Base-by-base conservation (phyloP, 2,329 filamentous ascomycete species). In the Chaetomiaceae sp. region DNA sequence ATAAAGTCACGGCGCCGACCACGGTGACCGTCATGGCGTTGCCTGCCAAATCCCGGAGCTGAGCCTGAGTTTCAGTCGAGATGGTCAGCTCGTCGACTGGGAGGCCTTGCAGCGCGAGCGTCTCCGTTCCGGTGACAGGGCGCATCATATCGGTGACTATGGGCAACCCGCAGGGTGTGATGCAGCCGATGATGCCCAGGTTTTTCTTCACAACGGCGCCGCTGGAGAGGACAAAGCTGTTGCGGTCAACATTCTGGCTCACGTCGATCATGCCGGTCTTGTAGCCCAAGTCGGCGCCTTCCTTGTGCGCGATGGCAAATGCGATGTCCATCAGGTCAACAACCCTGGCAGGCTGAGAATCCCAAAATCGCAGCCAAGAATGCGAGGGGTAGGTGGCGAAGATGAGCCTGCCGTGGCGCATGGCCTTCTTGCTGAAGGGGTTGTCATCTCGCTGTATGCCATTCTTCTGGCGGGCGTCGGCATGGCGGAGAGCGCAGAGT, bases 11-110 rank as follows among this genome's bases (percentile, higher is more conserved):
- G 1, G 79, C 74, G 2, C 84, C 85, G 9, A 90, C 81, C 1
- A 90, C 85, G 0, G 87, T 86, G 0, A 81, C 82, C 1, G 80
- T 83, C 88, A 92, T 92, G 0, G 88, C 88, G 65, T 94, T 92
- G 0, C 88, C 88, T 2, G 86, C 86, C 2, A 92, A 71, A 58
- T 90, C 81, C 57, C 85, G 81, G 2, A 89, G 71, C 16, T 90
- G 72, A 1, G 70, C 67, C 42, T 84, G 74, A 0, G 75, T 78
- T 61, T 91, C 84, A 8, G 77, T 76, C 0, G 79, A 83, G n/a
- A 90, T 74, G 0, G 82, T 71, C 10, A 91, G 71, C 44, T 77
- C 75, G 49, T 82, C 70, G 1, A 85, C 65, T 0, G 86, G 85
- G 44, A 91, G 72, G 1, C 87, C 88, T 69, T 91, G 88, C 5